Percentiles rank a stretch among this genome's conserved stretches.
Conservation (phyloP, 768 basidiomycete genomes). For the Podaxis sp. region DNA sequence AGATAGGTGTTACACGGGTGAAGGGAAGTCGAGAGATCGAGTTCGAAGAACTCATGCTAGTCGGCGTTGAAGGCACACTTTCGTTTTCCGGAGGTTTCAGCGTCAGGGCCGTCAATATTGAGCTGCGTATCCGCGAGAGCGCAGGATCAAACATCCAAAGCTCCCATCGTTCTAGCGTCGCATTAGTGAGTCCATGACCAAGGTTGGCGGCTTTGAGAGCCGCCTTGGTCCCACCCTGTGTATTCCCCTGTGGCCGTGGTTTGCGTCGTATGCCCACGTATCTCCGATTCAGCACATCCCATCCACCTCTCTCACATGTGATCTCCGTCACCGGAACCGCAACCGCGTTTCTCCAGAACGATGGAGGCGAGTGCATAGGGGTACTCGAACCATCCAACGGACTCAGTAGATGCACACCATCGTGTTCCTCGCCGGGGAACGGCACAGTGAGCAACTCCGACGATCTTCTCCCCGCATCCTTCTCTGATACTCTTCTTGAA, state of each 20-base stretch:
- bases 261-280: constrained; percentile 72
- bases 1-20: constrained; percentile 68
- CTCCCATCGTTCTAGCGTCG: constrained; percentile 81
- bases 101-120: constrained; percentile 48
- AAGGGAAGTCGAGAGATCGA: constrained; percentile 67
- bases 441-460: constrained; percentile 47
- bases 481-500: constrained; percentile 71
- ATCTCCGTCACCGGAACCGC: constrained; percentile 54
- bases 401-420: constrained; percentile 22
- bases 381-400: constrained; percentile 33
- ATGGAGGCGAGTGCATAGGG: constrained; percentile 30
- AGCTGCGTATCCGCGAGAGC: constrained; percentile 44
- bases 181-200: constrained; percentile 50
- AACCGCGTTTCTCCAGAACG: constrained; percentile 59
- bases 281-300: constrained; percentile 60
- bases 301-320: constrained; percentile 72
- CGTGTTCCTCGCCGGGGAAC: constrained; percentile 41
- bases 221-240: constrained; percentile 20
- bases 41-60: constrained; percentile 21
- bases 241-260: constrained; percentile 42
- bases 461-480: constrained; percentile 51
- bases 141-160: constrained; percentile 74
- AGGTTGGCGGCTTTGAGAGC: constrained; percentile 8
- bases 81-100: constrained; percentile 18
- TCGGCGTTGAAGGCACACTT: constrained; percentile 19